A percentile compares a stretch with the other conserved stretches of the same genome.
These are phyloP conservation scores for Mastigamoeba balamuthi DNA, from an alignment of 78 protist genomes.

Conservation along the genomic window DNA sequence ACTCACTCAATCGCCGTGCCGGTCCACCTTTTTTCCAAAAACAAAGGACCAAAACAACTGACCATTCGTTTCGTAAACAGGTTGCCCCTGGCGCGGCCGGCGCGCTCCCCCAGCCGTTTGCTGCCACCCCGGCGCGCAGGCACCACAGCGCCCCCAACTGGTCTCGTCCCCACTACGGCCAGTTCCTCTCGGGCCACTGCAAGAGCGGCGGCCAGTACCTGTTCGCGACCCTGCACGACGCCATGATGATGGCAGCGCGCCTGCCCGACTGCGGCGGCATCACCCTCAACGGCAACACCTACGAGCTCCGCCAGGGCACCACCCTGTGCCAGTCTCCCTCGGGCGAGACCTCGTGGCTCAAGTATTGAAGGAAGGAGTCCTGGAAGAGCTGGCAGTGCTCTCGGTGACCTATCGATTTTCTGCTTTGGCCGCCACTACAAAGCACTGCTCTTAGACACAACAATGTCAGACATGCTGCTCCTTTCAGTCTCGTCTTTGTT, in stretches of 20 bases:
- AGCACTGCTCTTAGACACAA: no score
- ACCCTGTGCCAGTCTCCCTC: neutral
- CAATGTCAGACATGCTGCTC: no score
- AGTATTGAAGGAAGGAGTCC: no score
- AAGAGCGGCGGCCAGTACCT: neutral
- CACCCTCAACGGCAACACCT: neutral
- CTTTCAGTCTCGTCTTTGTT: no score
- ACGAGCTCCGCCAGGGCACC: neutral
- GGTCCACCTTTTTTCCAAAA: no score
- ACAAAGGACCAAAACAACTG: no score
- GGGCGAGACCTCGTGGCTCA: neutral
- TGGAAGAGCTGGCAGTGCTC: no score
- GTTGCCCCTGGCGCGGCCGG: no score
- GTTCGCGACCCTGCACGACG: neutral
- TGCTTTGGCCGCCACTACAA: no score
- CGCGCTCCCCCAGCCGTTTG: neutral
- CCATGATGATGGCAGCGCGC: neutral
- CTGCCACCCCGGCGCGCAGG: neutral
- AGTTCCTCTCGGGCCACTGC: neutral
- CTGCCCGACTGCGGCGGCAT: neutral
- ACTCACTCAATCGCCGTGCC: no score
- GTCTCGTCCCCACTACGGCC: neutral
- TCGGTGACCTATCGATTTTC: no score
- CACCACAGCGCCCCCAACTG: neutral
- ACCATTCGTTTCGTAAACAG: no score